These are phyloP conservation scores for Penicillium daleae DNA, from an alignment of 495 filamentous ascomycete genomes.

Conservation along the genomic window DNA sequence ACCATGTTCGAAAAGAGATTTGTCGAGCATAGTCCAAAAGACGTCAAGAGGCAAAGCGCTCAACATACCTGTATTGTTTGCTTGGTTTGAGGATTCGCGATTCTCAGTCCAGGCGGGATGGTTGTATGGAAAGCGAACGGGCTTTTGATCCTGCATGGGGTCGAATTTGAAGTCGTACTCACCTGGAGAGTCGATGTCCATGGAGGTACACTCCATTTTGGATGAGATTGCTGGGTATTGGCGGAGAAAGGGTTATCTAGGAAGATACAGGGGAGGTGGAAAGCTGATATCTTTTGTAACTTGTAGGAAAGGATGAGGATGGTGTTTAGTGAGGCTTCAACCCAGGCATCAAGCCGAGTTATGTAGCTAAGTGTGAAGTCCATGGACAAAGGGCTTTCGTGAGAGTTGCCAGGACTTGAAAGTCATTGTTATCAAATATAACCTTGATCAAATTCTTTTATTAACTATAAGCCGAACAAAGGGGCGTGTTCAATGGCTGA, in stretches of 20 bases:
- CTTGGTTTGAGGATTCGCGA: no score
- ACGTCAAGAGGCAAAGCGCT: constrained; percentile 13
- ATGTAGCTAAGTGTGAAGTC: not conserved
- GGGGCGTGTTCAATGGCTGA: not conserved
- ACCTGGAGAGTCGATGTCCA: not conserved
- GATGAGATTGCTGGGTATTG: not conserved
- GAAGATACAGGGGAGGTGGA: not conserved
- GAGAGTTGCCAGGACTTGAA: not conserved
- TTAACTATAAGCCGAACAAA: not conserved
- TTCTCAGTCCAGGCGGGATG: not conserved
- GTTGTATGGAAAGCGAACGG: not conserved
- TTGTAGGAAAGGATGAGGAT: not conserved
- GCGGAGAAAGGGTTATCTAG: not conserved
- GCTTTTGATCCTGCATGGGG: not conserved
- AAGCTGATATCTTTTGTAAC: not conserved
- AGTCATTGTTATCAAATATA: constrained; percentile 2
- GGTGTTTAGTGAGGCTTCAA: not conserved
- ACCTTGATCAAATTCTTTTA: not conserved
- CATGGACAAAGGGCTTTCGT: not conserved
- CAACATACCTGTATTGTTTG: not conserved
- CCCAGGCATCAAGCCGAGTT: not conserved
- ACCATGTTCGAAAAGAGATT: not conserved
- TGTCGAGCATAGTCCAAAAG: constrained; percentile 15
- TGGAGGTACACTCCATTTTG: not conserved
- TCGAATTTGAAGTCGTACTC: constrained; percentile 1